Evolutionary conservation across 352 stramenopile genomes (phyloP), one percentile per base, ranked within the genome.

Genomic region (Pythium myriotylum): DNA sequence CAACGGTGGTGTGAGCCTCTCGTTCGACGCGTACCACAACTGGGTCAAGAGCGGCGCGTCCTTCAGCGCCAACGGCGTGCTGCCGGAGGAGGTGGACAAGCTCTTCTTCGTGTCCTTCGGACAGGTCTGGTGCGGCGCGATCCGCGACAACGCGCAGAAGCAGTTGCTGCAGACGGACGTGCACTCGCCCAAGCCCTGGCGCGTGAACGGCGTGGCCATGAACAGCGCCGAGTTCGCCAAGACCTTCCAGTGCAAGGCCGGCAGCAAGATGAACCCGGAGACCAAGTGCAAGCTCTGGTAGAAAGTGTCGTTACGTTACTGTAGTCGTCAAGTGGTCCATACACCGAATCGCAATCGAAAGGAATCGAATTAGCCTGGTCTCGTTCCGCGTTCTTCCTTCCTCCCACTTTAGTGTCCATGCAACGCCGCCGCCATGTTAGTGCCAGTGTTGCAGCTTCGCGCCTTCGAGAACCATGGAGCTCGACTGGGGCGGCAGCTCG

Each of bases 41-140:
- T 70, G 63, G 42, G 39, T 62, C 19, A 42, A 54, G 42, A 53
- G 6, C 42, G 35, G 33, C 32, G 20, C 40, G 8, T 41, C 23
- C 24, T 46, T 64, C 35, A 45, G 39, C 54, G 20, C 20, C 20
- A 50, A 56, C 23, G 33, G 50, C 27, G 48, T 64, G 12, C 20
- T 35, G 19, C 26, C 56, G 10, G 23, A 35, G 8, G 63, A 81
- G 42, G 71, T 71, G 10, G 65, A 83, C 53, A 71, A 89, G 14
- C 86, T 90, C 64, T 90, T 50, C 26, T 59, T 89, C 49, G 4
- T 89, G 16, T 76, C 76, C 6, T 92, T 78, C 56, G 83, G 74
- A 0, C 83, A 92, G 68, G 76, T 71, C 6, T 90, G 71, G 67
- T 92, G 83, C 50, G 61, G 62, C 32, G 88, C 87, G 62, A 54